Percentiles rank a stretch among this genome's conserved stretches.
These are phyloP conservation scores for Phytophthora uliginosa DNA, from an alignment of 352 stramenopile genomes.

Conservation along the genomic window DNA sequence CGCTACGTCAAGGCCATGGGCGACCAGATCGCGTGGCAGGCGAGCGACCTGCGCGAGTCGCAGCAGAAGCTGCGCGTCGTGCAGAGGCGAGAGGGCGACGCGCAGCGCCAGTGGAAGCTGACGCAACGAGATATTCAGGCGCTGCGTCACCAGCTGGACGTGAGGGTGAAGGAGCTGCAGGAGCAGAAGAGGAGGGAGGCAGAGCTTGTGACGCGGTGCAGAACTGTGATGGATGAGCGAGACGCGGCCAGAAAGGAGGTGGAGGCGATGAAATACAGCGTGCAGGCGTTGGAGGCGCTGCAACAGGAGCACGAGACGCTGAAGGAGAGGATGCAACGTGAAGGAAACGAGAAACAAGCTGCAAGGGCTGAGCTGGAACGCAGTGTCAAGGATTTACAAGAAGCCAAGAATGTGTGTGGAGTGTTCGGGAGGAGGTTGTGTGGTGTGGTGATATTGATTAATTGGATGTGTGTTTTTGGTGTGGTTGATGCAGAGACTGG, in stretches of 20 bases:
- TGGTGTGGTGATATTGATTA: conserved; percentile 7
- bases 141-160: conserved; percentile 54
- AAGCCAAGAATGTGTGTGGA: conserved; percentile 37
- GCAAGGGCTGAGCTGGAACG: conserved; percentile 26
- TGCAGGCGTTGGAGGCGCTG: conserved; percentile 47
- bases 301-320: conserved; percentile 52
- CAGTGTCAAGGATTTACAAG: conserved; percentile 48
- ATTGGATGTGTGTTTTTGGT: conserved; percentile 5
- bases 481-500: conserved; percentile 51
- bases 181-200: conserved; percentile 47
- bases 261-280: conserved; percentile 35
- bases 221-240: conserved; percentile 44
- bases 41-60: conserved; percentile 64
- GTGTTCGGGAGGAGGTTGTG: neutral
- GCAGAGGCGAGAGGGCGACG: conserved; percentile 48
- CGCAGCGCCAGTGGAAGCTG: conserved; percentile 55
- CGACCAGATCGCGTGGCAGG: conserved; percentile 79
- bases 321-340: conserved; percentile 39
- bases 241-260: conserved; percentile 48
- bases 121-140: conserved; percentile 52
- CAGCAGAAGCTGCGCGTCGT: conserved; percentile 56
- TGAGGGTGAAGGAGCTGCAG: conserved; percentile 51
- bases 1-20: conserved; percentile 79
- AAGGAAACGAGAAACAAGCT: conserved; percentile 32
- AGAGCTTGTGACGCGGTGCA: conserved; percentile 33